Percentiles rank a stretch among this genome's conserved stretches.
Evolutionary conservation across 352 stramenopile genomes (phyloP).

Genomic region (Pythium chondricola): DNA sequence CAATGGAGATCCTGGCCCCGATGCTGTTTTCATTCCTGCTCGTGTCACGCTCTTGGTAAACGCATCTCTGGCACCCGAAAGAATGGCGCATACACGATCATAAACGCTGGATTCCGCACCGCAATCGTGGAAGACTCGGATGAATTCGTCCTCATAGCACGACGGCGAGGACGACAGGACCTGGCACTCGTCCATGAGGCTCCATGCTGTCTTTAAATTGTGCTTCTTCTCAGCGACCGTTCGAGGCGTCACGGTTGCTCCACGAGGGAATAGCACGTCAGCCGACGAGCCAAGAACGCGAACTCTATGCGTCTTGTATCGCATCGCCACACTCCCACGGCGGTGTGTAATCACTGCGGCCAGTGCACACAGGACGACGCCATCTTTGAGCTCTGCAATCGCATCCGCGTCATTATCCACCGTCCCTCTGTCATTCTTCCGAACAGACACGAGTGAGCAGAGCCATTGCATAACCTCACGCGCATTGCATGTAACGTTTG

Average conservation of each 20-base stretch:
- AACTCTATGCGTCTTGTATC: slow-evolving; percentile 7
- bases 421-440: too few species aligned
- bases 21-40: neutral
- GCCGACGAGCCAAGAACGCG: neutral
- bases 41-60: neutral
- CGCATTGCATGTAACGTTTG: too few species aligned
- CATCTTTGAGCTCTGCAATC: neutral
- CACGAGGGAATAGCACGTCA: neutral
- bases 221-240: slow-evolving; percentile 10
- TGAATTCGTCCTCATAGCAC: neutral
- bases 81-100: neutral
- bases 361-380: slow-evolving; percentile 8
- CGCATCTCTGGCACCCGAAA: neutral
- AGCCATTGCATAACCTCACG: neutral
- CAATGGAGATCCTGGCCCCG: neutral
- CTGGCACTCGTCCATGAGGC: neutral
- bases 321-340: slow-evolving; percentile 5
- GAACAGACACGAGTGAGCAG: neutral
- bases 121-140: neutral
- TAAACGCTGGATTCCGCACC: too few species aligned
- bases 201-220: slow-evolving; percentile 1
- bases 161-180: neutral
- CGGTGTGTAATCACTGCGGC: slow-evolving; percentile 1
- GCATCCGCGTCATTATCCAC: neutral
- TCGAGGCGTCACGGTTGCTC: neutral